These are phyloP conservation scores for Ephemerocybe angulata DNA, from an alignment of 768 basidiomycete species.

Conservation along the genomic window DNA sequence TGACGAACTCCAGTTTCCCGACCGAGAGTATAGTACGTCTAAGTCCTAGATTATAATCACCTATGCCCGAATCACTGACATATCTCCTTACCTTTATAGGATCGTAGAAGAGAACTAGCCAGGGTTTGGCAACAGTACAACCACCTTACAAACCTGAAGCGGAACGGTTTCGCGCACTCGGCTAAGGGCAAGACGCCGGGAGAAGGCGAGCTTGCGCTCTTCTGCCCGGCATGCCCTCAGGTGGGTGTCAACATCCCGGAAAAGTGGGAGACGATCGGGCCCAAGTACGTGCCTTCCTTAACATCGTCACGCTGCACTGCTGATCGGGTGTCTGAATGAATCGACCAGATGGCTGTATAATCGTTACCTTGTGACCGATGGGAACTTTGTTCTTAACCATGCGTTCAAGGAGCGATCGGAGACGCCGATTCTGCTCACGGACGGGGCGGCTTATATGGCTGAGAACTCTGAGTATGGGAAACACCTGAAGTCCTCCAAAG, in stretches of 20 bases:
- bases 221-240: conserved; percentile 18
- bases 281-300: neutral
- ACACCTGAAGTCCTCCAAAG: conserved; percentile 16
- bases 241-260: conserved; percentile 11
- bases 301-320: conserved; percentile 5
- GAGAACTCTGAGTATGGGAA: conserved; percentile 12
- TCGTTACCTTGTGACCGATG: conserved; percentile 19
- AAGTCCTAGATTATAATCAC: neutral
- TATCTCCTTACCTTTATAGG: neutral
- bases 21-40: neutral
- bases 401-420: conserved; percentile 21
- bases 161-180: neutral
- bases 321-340: no score
- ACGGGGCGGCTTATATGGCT: conserved; percentile 27
- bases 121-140: neutral
- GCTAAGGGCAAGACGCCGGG: neutral
- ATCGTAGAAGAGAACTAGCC: neutral
- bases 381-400: conserved; percentile 27
- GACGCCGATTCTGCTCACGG: conserved; percentile 21
- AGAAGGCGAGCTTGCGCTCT: conserved; percentile 11
- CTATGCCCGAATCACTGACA: neutral
- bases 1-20: neutral
- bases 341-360: conserved; percentile 13
- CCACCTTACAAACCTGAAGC: neutral
- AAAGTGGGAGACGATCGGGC: conserved; percentile 6